Conservation (phyloP, 2,329 filamentous ascomycete species). For the Colletotrichum brevisporum region DNA sequence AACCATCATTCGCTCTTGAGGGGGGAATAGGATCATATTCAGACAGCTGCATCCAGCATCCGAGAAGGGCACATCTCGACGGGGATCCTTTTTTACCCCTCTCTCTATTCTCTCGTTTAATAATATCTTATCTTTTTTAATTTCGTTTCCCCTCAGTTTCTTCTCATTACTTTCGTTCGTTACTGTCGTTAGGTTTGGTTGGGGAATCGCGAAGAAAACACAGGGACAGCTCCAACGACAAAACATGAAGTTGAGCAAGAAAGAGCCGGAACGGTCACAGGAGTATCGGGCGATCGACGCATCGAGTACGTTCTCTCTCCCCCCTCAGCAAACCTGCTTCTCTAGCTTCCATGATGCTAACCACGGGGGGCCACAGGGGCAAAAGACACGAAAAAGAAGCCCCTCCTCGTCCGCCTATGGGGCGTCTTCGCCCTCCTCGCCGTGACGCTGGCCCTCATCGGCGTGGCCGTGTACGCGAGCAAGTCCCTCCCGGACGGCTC, state of each 20-base stretch:
- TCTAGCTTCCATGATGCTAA: background rate
- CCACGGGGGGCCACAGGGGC: background rate
- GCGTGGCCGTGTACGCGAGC: conserved; percentile 12
- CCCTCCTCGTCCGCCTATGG: conserved; percentile 30
- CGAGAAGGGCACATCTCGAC: no score
- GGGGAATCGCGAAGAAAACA: background rate
- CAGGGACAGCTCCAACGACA: background rate
- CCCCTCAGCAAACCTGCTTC: no score
- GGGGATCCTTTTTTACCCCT: no score
- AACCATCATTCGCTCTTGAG: no score
- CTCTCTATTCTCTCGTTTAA: no score
- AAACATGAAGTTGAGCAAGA: conserved; percentile 5
- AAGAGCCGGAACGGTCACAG: background rate
- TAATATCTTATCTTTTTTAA: no score
- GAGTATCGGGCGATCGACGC: conserved; percentile 8
- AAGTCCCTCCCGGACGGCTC: conserved; percentile 25
- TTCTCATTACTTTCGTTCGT: background rate
- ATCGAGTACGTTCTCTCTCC: background rate
- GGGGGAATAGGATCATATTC: no score
- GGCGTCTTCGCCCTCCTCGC: conserved; percentile 28
- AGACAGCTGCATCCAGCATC: no score
- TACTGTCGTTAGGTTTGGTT: no score
- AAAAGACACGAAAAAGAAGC: conserved; percentile 7
- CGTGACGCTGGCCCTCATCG: conserved; percentile 35
- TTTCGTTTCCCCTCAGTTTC: no score